These are phyloP conservation scores for Boletus rex-veris DNA, from an alignment of 768 basidiomycete genomes.

Conservation along the genomic window DNA sequence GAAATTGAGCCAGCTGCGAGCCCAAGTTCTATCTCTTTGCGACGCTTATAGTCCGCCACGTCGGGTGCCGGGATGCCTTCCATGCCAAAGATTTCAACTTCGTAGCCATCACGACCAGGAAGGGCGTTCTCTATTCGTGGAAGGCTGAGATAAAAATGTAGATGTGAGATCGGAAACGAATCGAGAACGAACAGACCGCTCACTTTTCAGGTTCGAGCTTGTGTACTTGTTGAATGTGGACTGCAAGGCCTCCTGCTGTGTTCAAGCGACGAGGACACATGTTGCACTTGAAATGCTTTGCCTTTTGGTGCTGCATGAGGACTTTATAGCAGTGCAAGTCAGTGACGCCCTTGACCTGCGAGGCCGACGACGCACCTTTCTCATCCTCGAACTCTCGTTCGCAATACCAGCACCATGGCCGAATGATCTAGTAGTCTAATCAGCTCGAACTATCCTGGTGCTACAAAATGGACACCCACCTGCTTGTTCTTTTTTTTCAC, in stretches of 20 bases:
- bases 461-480: slow-evolving; percentile 2
- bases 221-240: slow-evolving; percentile 98
- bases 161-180: slow-evolving; percentile 8
- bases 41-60: slow-evolving; percentile 91
- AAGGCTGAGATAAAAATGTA: slow-evolving; percentile 40
- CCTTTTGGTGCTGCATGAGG: slow-evolving; percentile 98
- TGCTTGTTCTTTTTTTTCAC: slow-evolving; percentile 56
- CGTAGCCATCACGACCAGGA: slow-evolving; percentile 94
- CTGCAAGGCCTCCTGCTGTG: slow-evolving; percentile 95
- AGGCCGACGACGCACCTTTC: slow-evolving; percentile 59
- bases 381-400: slow-evolving; percentile 99
- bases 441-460: background rate
- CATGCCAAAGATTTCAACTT: slow-evolving; percentile 99
- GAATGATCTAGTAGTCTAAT: slow-evolving; percentile 58
- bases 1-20: slow-evolving; percentile 78
- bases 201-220: slow-evolving; percentile 92
- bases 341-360: background rate
- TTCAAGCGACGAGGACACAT: slow-evolving; percentile 95
- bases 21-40: slow-evolving; percentile 92
- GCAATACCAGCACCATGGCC: slow-evolving; percentile 99
- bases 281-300: slow-evolving; percentile 98
- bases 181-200: slow-evolving; percentile 1
- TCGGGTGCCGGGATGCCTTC: slow-evolving; percentile 95
- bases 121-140: slow-evolving; percentile 96
- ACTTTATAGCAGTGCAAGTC: slow-evolving; percentile 44